Evolutionary conservation across 768 basidiomycete genomes (phyloP), one percentile per base, ranked within the genome.

Genomic region (Leccinum incarnatum): DNA sequence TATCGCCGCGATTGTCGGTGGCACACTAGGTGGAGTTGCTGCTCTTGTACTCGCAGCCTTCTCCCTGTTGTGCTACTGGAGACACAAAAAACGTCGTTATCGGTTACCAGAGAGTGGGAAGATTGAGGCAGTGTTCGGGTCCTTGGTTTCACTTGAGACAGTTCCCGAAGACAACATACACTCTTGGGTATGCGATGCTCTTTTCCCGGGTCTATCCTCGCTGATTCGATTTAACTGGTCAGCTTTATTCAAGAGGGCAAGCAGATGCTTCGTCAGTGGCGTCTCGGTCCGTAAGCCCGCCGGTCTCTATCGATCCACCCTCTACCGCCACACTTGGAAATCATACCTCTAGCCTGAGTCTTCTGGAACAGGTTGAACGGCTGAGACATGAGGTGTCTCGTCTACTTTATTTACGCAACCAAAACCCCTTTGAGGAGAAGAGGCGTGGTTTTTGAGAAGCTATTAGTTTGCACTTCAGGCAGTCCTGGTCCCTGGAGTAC

Each of bases 1-100:
- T 29, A 21, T 27, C 12, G 53, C 57, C 1, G 56, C 54, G 12
- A 60, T 63, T 6, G 32, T 57, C 1, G 66, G 66, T 19, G 66
- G 55, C n/a, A n/a, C 29, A 2, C 29, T 65, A 3, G 63, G 53
- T 2, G 63, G 51, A 0, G 29, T 61, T 14, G 17, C 32, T 10
- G 47, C 46, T 0, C 11, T 68, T 11, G 23, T 15, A 9, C 10
- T 59, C 8, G 29, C n/a, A 19, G 19, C 19, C 15, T 34, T 6
- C 7, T 32, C n/a, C 21, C 17, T 65, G 2, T 9, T 65, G 1
- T 65, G 51, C 14, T 58, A 45, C 52, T 25, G 47, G 45, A 55
- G 53, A 17, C 2, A 46, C 19, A 58, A 47, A 30, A 52, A 42
- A 45, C 52, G 49, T 5, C 19, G 27, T 1, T 3, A 11, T 4